These are phyloP conservation scores for Trypanosoma cruzi DNA, from an alignment of 208 protist species.

Conservation along the genomic window DNA sequence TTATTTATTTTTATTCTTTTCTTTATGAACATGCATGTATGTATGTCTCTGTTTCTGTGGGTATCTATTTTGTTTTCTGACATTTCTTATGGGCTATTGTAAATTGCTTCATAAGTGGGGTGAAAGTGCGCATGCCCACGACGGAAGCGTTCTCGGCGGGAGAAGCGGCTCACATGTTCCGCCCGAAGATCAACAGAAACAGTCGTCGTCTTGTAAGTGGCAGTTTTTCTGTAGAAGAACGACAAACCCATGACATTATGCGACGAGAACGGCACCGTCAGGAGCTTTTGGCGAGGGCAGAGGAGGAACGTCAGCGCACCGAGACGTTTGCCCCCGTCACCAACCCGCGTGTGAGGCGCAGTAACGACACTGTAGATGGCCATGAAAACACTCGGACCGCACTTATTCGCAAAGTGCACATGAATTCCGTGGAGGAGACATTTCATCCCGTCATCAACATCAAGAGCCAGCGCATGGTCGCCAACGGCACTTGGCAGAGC, in stretches of 20 bases:
- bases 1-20: neutral
- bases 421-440: slow-evolving; percentile 1
- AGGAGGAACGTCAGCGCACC: slow-evolving; percentile 15
- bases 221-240: slow-evolving; percentile 18
- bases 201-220: slow-evolving; percentile 18
- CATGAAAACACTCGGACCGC: neutral
- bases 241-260: slow-evolving; percentile 27
- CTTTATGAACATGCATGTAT: neutral
- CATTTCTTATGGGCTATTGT: neutral
- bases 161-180: neutral
- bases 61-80: neutral
- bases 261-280: slow-evolving; percentile 4
- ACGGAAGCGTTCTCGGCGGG: neutral
- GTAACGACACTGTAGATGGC: neutral
- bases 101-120: too few relatives aligned
- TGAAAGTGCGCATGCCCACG: neutral
- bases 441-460: slow-evolving; percentile 28
- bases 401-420: neutral
- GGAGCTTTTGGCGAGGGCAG: slow-evolving; percentile 18
- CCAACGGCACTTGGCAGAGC: neutral
- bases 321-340: slow-evolving; percentile 34
- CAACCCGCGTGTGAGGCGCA: slow-evolving; percentile 8
- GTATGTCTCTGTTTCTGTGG: neutral
- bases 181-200: slow-evolving; percentile 14
- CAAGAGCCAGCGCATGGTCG: slow-evolving; percentile 12